phyloP scores from a whole-genome alignment of 805 yeast genomes.

The Ogataea wickerhamii region DNA sequence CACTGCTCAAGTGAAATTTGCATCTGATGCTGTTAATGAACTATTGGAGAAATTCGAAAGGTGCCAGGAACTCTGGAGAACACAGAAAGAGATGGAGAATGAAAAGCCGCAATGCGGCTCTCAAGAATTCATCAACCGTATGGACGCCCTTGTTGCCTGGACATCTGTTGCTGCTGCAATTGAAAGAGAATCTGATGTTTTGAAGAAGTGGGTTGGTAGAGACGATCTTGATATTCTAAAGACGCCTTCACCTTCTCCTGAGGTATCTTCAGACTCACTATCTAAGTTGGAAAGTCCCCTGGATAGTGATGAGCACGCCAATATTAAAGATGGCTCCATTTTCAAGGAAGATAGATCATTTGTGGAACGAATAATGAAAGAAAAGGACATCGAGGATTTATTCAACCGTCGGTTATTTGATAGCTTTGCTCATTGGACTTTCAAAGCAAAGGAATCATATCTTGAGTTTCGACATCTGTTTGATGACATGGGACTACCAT shows the following conservation, averaged over 20 bases:
- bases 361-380: slow-evolving; percentile 80
- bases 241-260: slow-evolving; percentile 16
- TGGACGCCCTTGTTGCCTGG: slow-evolving; percentile 86
- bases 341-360: slow-evolving; percentile 66
- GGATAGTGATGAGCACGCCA: slow-evolving; percentile 7
- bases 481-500: slow-evolving; percentile 68
- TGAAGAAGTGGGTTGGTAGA: slow-evolving; percentile 82
- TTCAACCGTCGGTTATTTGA: slow-evolving; percentile 66
- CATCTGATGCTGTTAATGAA: slow-evolving; percentile 48
- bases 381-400: slow-evolving; percentile 67
- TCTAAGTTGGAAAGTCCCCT: slow-evolving; percentile 1
- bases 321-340: slow-evolving; percentile 26
- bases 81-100: slow-evolving; percentile 67
- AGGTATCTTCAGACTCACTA: slow-evolving; percentile 4
- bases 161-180: slow-evolving; percentile 68
- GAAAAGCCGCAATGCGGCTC: slow-evolving; percentile 72
- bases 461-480: slow-evolving; percentile 58
- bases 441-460: slow-evolving; percentile 72
- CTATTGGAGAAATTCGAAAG: slow-evolving; percentile 60
- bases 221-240: slow-evolving; percentile 64
- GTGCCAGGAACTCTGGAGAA: slow-evolving; percentile 76
- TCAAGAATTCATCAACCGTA: slow-evolving; percentile 57
- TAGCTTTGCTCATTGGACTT: slow-evolving; percentile 76
- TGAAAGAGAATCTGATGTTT: slow-evolving; percentile 52
- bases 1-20: slow-evolving; percentile 29